Percentiles rank a stretch among this genome's conserved stretches.
Conservation (phyloP, 129 eudicot genomes). For the Chrysanthemum makinoi region DNA sequence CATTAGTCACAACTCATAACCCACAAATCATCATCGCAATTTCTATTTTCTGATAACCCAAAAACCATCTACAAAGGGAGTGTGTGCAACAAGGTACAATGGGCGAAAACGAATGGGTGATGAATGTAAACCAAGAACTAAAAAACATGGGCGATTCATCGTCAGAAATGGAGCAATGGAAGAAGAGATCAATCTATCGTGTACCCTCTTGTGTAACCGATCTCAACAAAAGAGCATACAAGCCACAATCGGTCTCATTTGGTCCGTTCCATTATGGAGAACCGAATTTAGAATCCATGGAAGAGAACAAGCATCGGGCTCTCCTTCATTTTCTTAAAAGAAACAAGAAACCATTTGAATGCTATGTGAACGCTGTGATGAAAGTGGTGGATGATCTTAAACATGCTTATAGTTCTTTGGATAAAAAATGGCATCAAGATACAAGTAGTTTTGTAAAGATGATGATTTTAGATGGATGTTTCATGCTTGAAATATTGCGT, state of each 20-base stretch:
- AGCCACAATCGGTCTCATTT: slow-evolving; percentile 51
- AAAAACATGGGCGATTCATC: slow-evolving; percentile 27
- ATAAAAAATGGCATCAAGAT: slow-evolving; percentile 35
- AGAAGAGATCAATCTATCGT: slow-evolving; percentile 45
- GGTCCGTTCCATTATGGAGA: slow-evolving; percentile 63
- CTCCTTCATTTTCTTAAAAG: slow-evolving; percentile 55
- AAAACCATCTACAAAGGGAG: not conserved
- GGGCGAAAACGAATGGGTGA: slow-evolving; percentile 43
- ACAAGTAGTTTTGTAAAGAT: slow-evolving; percentile 33
- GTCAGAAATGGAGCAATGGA: slow-evolving; percentile 43
- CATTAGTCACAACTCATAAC: not conserved
- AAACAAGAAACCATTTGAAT: slow-evolving; percentile 36
- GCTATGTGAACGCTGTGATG: slow-evolving; percentile 27
- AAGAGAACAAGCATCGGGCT: slow-evolving; percentile 56
- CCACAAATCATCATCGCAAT: not conserved
- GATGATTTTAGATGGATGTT: slow-evolving; percentile 63
- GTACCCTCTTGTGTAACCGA: slow-evolving; percentile 46
- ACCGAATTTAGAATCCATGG: slow-evolving; percentile 43
- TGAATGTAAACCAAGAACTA: slow-evolving; percentile 33
- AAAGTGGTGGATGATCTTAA: slow-evolving; percentile 40
- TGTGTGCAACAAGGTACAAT: slow-evolving; percentile 1
- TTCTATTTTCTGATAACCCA: not conserved
- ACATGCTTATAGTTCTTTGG: slow-evolving; percentile 42
- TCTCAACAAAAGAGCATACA: slow-evolving; percentile 47
- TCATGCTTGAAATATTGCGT: slow-evolving; percentile 56